Base-by-base conservation (phyloP, 306 rosid genomes). In the Benincasa hispida region DNA sequence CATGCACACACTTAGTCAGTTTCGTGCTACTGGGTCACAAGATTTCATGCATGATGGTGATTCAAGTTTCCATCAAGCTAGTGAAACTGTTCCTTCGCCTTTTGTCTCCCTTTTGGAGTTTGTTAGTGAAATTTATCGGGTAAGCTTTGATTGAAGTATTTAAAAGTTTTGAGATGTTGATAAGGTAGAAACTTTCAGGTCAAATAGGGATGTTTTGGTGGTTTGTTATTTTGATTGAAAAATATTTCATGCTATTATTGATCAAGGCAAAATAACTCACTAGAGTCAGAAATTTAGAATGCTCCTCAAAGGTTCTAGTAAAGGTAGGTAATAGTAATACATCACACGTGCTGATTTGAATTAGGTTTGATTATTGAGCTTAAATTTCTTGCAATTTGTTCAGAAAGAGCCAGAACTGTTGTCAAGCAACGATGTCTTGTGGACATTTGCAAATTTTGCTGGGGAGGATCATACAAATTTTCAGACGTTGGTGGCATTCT, bases 371-470 rank as follows among this genome's bases (percentile, higher is more conserved):
- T 60, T 45, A 27, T 42, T 81, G 82, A 76, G 50, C 88, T 82
- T 32, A 35, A 27, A 74, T 45, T 78, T 81, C 61, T 75, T 73
- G 57, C 2, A 19, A 55, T 67, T 58, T 82, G 57, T 35, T 84
- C 90, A 94, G 98, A 91, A 87, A 85, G 98, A 94, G 82, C 98
- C 95, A 18, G 98, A 94, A 86, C 94, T 94, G 68, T 84, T 91
- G 82, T 86, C 88, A 37, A 97, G 96, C 74, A 94, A 94, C 76
- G 97, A 94, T 77, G 96, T 88, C 51, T 80, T 94, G 83, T 94
- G 98, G 98, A 94, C 97, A 58, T 94, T 94, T 89, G 98, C 89
- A 77, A 94, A 88, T 79, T 94, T 94, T 85, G 93, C 98, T 82
- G 98, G 98, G 61, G 98, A 94, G 84, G 98, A 94, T 82, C 98